Base-by-base conservation (phyloP, 257 asterid species). In the Verbena officinalis region DNA sequence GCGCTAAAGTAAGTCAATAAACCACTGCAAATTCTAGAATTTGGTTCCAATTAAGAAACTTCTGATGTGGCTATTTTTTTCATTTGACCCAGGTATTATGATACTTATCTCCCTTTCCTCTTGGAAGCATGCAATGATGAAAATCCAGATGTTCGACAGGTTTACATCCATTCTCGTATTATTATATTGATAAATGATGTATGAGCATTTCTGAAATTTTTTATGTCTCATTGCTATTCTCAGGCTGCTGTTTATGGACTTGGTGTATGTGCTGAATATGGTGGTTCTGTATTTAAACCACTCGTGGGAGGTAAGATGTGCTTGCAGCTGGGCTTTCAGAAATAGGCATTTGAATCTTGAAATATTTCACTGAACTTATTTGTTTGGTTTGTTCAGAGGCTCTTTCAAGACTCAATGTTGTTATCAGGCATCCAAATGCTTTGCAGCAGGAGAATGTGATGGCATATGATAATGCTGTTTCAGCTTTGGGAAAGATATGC, bases 241-340 rank as follows among this genome's bases (percentile, higher is more conserved):
- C 91, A 91, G 98, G 98, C 98, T 71, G 95, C 98, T 67, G 93
- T 91, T 6, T 91, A 91, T 83, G 98, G 98, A 62, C 90, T 91
- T 77, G 98, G 96, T 0, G 95, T 91, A 20, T 91, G 98, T 83
- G 98, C 98, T 7, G 98, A 91, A 72, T 82, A 73, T 40, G 98
- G 98, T 69, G 91, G 95, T 59, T 71, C 96, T 60, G 92, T 71
- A 17, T 85, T 91, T 73, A 91, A 89, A 78, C 85, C 92, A 15
- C 96, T 91, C 51, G 96, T 86, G 17, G 96, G 93, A 79, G 98
- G 98, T 89, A 77, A 40, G 45, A 46, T 75, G 11, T 65, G 55
- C 63, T 59, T 67, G 45, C 13, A 31, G 21, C 7, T 62, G 50
- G 36, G 39, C 75, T 67, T 10, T 43, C 38, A 8, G 27, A 36